These are phyloP conservation scores for Brachypodium distachyon DNA, from an alignment of 202 grass and related monocot species.

Conservation along the genomic window DNA sequence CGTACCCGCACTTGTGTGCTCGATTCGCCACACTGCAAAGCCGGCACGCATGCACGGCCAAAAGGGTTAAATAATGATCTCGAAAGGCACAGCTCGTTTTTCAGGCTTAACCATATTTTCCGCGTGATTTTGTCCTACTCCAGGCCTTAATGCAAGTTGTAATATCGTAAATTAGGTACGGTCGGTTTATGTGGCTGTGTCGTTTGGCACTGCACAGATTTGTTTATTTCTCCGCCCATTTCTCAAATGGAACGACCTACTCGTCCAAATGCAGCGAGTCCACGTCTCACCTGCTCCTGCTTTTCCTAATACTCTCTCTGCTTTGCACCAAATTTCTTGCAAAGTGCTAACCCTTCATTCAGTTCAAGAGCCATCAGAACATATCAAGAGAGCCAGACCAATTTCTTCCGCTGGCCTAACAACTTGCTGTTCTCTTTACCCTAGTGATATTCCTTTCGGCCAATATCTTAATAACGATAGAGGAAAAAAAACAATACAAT, in stretches of 20 bases:
- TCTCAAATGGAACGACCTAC: conserved; percentile 12
- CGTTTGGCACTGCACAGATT: background rate
- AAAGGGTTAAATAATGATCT: background rate
- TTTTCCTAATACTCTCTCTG: conserved; percentile 1
- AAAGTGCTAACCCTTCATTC: conserved; percentile 30
- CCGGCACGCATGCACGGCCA: background rate
- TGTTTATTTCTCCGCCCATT: conserved; percentile 24
- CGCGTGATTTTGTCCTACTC: background rate
- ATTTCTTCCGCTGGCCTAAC: conserved; percentile 8
- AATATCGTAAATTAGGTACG: conserved; percentile 16
- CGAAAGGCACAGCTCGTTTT: background rate
- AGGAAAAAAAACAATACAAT: conserved; percentile 25
- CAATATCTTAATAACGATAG: conserved; percentile 10
- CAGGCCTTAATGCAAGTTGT: conserved; percentile 16
- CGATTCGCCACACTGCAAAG: background rate
- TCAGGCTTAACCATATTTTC: background rate
- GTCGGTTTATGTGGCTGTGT: background rate
- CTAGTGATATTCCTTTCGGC: conserved; percentile 27
- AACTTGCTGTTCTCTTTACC: conserved; percentile 13
- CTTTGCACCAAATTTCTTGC: conserved; percentile 25
- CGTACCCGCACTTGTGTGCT: background rate
- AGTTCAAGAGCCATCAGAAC: conserved; percentile 42
- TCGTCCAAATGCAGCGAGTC: conserved; percentile 17
- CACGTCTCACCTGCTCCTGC: conserved; percentile 13
- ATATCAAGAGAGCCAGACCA: conserved; percentile 9